phyloP scores from a whole-genome alignment of 140 eudicot genomes.

The Oenanthe javanica region DNA sequence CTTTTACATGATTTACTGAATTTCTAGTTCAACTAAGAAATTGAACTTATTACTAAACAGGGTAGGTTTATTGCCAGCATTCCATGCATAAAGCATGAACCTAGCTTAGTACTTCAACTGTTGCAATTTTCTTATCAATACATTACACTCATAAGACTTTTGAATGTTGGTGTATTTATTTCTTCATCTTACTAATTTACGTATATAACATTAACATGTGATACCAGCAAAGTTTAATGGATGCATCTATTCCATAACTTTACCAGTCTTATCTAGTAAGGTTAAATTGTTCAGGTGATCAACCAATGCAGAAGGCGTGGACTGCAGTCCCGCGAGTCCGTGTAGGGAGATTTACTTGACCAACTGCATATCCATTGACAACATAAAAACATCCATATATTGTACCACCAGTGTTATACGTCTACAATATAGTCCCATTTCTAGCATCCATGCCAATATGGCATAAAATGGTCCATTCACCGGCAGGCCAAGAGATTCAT shows the following conservation, averaged over 20 bases:
- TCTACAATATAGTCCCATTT: too few species aligned
- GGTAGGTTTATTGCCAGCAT: too few species aligned
- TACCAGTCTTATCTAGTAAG: background rate
- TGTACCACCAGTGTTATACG: slow-evolving; percentile 27
- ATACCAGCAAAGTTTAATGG: background rate
- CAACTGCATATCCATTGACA: slow-evolving; percentile 55
- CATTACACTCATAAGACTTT: too few species aligned
- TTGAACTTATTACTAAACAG: background rate
- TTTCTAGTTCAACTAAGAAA: background rate
- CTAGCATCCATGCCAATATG: too few species aligned
- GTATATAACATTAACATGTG: background rate
- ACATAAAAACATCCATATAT: slow-evolving; percentile 61
- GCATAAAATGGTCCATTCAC: too few species aligned
- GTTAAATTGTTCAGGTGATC: background rate
- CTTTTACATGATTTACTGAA: background rate
- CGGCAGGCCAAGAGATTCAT: too few species aligned
- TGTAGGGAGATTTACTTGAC: slow-evolving; percentile 42
- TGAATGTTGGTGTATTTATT: too few species aligned
- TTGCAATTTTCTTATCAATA: too few species aligned
- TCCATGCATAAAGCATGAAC: background rate
- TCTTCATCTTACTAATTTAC: too few species aligned
- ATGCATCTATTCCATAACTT: background rate
- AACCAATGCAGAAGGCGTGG: slow-evolving; percentile 44
- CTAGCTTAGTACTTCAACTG: too few species aligned
- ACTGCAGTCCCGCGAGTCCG: slow-evolving; percentile 51